phyloP scores from a whole-genome alignment of 2,329 filamentous ascomycete species.

The Aspergillus pseudotamarii region DNA sequence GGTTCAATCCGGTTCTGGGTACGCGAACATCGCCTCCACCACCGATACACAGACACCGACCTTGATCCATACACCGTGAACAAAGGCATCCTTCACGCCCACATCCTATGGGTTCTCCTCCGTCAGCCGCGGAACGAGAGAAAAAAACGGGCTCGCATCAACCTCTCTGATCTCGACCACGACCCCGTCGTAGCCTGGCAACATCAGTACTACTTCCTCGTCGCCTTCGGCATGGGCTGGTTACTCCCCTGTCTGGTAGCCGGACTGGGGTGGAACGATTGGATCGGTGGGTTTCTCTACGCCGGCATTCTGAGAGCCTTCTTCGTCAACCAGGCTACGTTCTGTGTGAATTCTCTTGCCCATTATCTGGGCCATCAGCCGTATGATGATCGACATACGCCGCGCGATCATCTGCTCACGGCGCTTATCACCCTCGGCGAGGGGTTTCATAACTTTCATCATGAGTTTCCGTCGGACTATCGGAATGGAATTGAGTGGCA shows the following conservation, averaged over 20 bases:
- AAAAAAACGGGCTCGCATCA: neutral
- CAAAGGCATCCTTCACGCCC: conserved; percentile 5
- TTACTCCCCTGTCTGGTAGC: conserved; percentile 73
- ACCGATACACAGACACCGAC: conserved; percentile 13
- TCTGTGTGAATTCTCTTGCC: conserved; percentile 6
- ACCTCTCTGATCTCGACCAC: conserved; percentile 6
- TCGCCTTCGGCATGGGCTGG: conserved; percentile 54
- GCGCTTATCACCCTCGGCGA: conserved; percentile 6
- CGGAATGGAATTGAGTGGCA: conserved; percentile 9
- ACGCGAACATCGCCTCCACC: conserved; percentile 12
- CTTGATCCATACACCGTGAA: conserved; percentile 11
- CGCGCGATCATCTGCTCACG: neutral
- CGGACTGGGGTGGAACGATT: conserved; percentile 78
- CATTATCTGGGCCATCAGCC: conserved; percentile 6
- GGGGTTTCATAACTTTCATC: conserved; percentile 12
- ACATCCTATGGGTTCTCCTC: conserved; percentile 13
- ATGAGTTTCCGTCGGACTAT: conserved; percentile 11
- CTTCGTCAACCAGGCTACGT: conserved; percentile 59
- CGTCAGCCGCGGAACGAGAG: neutral
- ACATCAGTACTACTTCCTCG: conserved; percentile 4
- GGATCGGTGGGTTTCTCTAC: conserved; percentile 78
- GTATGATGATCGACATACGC: neutral
- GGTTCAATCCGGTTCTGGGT: conserved; percentile 13
- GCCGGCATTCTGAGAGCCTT: conserved; percentile 81
- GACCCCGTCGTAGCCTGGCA: conserved; percentile 10